Base-by-base conservation (phyloP, 2,329 filamentous ascomycete species). In the Xylaria sp. region DNA sequence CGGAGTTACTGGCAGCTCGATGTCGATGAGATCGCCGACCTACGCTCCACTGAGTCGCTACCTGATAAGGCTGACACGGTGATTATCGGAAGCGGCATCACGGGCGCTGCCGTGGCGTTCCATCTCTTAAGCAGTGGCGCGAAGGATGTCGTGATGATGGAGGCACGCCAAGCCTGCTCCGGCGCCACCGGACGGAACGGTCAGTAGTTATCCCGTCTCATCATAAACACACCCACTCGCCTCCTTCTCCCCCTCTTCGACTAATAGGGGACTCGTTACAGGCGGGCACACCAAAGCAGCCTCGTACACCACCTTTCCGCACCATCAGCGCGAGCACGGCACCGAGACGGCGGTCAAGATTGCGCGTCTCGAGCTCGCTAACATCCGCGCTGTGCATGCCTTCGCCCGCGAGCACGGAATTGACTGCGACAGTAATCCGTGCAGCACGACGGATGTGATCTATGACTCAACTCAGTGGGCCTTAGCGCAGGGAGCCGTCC, bases 51-150 rank as follows among this genome's bases (percentile, higher is more conserved):
- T 7, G 69, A 76, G 5, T 74, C 80, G 4, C 75, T 90, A 12
- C 87, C 87, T 1, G 65, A 74, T 0, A 73, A 77, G 51, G 84
- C 83, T 2, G 87, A 89, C 71, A 79, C 87, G 1, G 81, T 89
- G 14, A 83, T 91, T 46, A 80, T 90, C 31, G 88, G 88, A 28
- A 87, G 83, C 71, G 88, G 88, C 25, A 88, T 90, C 65, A 86
- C 85, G 2, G 87, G 88, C n/a, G 80, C 84, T 4, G 84, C 82
- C 50, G 80, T 83, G 5, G 87, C 86, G 9, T 84, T 83, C 71
- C 83, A 83, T 65, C 76, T 88, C 67, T 79, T 78, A 71, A 74
- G 33, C 66, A 75, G 64, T 71, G 69, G 63, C 70, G 60, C 73
- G 49, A 72, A 75, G 28, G 77, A 80, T 51, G 77, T 89, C 3